Base-by-base conservation (phyloP, 2,329 filamentous ascomycete species). In the Phaeomoniella chlamydospora region DNA sequence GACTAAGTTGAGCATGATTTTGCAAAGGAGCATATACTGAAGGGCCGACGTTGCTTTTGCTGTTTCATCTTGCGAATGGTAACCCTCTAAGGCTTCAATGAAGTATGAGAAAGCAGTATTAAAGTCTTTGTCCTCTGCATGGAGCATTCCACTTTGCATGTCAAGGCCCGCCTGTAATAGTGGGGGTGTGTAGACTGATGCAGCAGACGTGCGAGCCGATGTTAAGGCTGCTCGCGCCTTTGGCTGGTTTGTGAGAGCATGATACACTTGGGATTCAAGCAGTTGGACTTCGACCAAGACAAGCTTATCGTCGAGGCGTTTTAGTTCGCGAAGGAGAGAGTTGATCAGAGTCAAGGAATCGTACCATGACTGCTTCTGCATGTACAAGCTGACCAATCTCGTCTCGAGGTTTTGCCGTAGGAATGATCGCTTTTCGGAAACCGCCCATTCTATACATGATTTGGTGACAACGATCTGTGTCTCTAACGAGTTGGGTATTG, bases 11-110 rank as follows among this genome's bases (percentile, higher is more conserved):
- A 98, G 72, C 92, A 98, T 98, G 59, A 98, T 90, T 69, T 98
- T 98, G 77, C 90, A 96, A 22, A 98, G 77, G 37, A 98, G 74
- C 90, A 98, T 98, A 70, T 98, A 98, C 67, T 98, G 90, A 45
- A 98, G 69, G 9, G 90, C 86, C 10, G 88, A 84, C n/a, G 88
- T 92, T n/a, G 92, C 90, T 62, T 87, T 86, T 44, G 71, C 65
- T 29, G 77, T 67, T 55, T 94, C 86, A 47, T 98, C 90, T 58
- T 93, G 86, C 33, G 80, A 79, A 62, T 90, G 85, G 62, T 96
- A 98, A 41, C 90, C 90, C 56, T 98, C 90, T 44, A 98, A 76
- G 2, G 92, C 90, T 65, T 98, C 90, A 59, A 98, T 96, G 61
- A 98, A 98, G 70, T 98, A 98, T 34, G 87, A 94, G 62, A 82